phyloP scores from a whole-genome alignment of 2,329 filamentous ascomycete species.

The Hypoxylon sp. region DNA sequence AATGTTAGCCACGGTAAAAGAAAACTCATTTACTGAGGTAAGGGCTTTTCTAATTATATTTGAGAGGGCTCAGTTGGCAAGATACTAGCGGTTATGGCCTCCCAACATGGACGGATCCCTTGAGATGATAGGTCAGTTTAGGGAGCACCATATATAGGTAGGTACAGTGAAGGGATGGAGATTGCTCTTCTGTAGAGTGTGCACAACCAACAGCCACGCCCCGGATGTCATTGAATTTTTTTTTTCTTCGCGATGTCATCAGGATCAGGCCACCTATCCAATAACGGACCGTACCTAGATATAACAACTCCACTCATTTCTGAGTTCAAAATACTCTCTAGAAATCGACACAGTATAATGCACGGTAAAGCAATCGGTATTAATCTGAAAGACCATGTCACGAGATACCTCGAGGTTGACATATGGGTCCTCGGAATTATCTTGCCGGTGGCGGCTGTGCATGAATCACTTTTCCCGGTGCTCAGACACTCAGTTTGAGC shows the following conservation, averaged over 20 bases:
- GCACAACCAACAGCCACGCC: not conserved
- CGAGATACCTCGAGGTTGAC: conserved; percentile 28
- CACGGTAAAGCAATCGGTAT: conserved; percentile 27
- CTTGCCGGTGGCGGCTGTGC: conserved; percentile 35
- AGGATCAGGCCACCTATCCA: conserved; percentile 37
- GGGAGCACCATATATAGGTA: not conserved
- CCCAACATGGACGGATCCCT: conserved; percentile 17
- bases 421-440: conserved; percentile 32
- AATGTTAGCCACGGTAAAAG: no score
- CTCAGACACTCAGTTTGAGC: conserved; percentile 30
- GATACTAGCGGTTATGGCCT: no score
- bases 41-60: no score
- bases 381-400: not conserved
- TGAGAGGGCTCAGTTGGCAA: no score
- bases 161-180: not conserved
- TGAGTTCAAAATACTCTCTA: conserved; percentile 38
- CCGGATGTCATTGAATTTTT: conserved; percentile 31
- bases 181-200: conserved; percentile 26
- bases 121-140: not conserved
- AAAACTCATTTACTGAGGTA: no score
- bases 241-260: conserved; percentile 25
- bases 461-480: conserved; percentile 36
- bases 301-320: conserved; percentile 31
- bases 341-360: conserved; percentile 33
- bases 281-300: conserved; percentile 34